Conservation (phyloP, 2,329 filamentous ascomycete genomes). For the Stachybotrys chartarum region DNA sequence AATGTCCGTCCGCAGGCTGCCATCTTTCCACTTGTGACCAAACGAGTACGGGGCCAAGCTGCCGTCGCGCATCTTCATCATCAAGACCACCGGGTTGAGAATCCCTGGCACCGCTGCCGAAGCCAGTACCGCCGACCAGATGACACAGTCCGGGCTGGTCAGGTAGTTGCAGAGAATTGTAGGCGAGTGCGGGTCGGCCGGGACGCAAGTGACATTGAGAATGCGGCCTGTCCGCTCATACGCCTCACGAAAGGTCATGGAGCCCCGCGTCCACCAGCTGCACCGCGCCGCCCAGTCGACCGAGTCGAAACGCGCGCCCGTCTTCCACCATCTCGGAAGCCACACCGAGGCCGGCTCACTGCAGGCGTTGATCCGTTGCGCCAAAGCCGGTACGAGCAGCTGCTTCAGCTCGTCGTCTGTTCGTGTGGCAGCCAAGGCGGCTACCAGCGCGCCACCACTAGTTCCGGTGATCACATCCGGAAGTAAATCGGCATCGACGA, state of each 20-base stretch:
- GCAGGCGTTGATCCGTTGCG: slow-evolving; percentile 77
- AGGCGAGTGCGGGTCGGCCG: slow-evolving; percentile 87
- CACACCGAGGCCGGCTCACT: slow-evolving; percentile 70
- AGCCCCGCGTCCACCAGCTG: slow-evolving; percentile 86
- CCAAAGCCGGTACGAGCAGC: slow-evolving; percentile 80
- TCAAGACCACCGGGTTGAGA: slow-evolving; percentile 86
- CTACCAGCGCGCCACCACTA: slow-evolving; percentile 86
- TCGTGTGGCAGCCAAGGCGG: slow-evolving; percentile 77
- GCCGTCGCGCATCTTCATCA: slow-evolving; percentile 77
- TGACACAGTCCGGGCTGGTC: slow-evolving; percentile 91
- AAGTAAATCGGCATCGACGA: slow-evolving; percentile 77
- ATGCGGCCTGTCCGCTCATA: slow-evolving; percentile 91
- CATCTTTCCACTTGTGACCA: slow-evolving; percentile 99
- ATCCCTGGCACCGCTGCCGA: slow-evolving; percentile 96
- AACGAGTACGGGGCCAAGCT: slow-evolving; percentile 85
- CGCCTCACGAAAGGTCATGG: slow-evolving; percentile 89
- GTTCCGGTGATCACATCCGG: slow-evolving; percentile 96
- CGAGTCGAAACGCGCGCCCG: slow-evolving; percentile 89
- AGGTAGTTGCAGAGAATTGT: slow-evolving; percentile 93
- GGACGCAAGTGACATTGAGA: slow-evolving; percentile 91
- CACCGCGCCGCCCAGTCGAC: slow-evolving; percentile 82
- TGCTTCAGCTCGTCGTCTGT: slow-evolving; percentile 87
- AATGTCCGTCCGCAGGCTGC: slow-evolving; percentile 88
- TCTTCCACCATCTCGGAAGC: slow-evolving; percentile 81
- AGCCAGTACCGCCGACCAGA: slow-evolving; percentile 93